Evolutionary conservation across 1,139 yeast species (phyloP).

Genomic region (Eremothecium cymbalariae): DNA sequence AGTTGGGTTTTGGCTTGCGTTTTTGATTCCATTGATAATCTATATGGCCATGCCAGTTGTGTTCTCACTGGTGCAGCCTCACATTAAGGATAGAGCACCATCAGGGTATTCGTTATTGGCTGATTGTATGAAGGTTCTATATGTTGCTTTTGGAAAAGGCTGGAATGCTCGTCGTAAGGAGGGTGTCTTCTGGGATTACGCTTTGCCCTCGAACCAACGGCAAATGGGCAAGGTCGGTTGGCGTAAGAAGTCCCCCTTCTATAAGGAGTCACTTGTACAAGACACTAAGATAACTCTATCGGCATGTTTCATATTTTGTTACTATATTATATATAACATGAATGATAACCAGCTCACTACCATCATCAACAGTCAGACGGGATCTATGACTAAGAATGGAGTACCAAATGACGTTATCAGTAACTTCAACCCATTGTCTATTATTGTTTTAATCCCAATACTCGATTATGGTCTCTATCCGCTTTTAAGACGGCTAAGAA

Average conservation of each 20-base stretch:
- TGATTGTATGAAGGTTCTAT: conserved; percentile 37
- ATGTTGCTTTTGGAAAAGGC: conserved; percentile 37
- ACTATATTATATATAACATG: conserved; percentile 53
- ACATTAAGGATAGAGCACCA: conserved; percentile 34
- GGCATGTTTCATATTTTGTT: conserved; percentile 56
- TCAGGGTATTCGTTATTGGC: conserved; percentile 45
- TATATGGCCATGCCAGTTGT: conserved; percentile 44
- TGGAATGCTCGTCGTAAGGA: conserved; percentile 35
- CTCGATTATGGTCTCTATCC: conserved; percentile 55
- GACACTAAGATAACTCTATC: conserved; percentile 52
- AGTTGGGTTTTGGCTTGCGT: conserved; percentile 75
- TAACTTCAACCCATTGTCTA: conserved; percentile 61
- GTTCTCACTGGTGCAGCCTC: conserved; percentile 35
- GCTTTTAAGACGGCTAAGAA: conserved; percentile 42
- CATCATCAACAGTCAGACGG: conserved; percentile 57
- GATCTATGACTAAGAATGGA: conserved; percentile 56
- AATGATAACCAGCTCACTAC: conserved; percentile 61
- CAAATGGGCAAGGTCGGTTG: conserved; percentile 35
- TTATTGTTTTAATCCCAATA: conserved; percentile 56
- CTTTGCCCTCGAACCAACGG: conserved; percentile 44
- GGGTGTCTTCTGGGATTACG: conserved; percentile 46
- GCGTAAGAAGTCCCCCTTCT: conserved; percentile 15
- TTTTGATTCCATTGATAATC: conserved; percentile 47
- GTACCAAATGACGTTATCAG: conserved; percentile 65
- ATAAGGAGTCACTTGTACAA: conserved; percentile 39